These are phyloP conservation scores for Arthrobotrys iridis DNA, from an alignment of 2,329 filamentous ascomycete genomes.

Conservation along the genomic window DNA sequence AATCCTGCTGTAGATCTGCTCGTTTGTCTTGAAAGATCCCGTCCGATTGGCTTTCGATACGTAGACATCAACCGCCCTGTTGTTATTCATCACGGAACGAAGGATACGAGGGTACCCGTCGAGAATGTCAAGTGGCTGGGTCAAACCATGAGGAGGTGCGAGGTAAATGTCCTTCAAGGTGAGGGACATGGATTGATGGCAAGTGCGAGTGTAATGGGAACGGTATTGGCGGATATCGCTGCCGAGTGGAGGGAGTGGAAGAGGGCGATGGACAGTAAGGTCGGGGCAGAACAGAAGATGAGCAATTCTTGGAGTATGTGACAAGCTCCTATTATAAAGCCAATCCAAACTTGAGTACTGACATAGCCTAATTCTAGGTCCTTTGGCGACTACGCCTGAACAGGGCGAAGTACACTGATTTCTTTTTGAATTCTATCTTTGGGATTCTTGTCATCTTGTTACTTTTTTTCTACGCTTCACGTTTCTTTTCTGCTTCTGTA, in stretches of 20 bases:
- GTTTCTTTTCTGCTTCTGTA: neutral
- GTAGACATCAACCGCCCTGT: slow-evolving; percentile 92
- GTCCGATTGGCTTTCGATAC: slow-evolving; percentile 94
- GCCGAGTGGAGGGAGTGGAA: slow-evolving; percentile 93
- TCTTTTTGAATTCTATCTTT: neutral
- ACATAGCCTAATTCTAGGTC: slow-evolving; percentile 27
- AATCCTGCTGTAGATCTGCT: slow-evolving; percentile 94
- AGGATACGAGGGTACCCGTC: slow-evolving; percentile 89
- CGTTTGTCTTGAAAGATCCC: slow-evolving; percentile 88
- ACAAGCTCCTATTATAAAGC: neutral
- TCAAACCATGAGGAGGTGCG: slow-evolving; percentile 90
- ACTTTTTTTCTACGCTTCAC: neutral
- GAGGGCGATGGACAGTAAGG: slow-evolving; percentile 63
- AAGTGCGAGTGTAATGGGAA: slow-evolving; percentile 89
- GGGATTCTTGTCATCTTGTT: neutral
- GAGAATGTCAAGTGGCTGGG: slow-evolving; percentile 96
- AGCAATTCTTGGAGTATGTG: slow-evolving; percentile 46
- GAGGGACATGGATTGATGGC: slow-evolving; percentile 98
- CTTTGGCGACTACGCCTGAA: slow-evolving; percentile 44
- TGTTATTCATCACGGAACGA: slow-evolving; percentile 91
- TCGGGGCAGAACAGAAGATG: slow-evolving; percentile 39
- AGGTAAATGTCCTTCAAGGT: slow-evolving; percentile 87
- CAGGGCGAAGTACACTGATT: slow-evolving; percentile 47
- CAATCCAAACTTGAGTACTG: neutral
- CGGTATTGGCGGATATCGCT: slow-evolving; percentile 92